phyloP scores from a whole-genome alignment of 306 rosid genomes.

The Cajanus cajan region DNA sequence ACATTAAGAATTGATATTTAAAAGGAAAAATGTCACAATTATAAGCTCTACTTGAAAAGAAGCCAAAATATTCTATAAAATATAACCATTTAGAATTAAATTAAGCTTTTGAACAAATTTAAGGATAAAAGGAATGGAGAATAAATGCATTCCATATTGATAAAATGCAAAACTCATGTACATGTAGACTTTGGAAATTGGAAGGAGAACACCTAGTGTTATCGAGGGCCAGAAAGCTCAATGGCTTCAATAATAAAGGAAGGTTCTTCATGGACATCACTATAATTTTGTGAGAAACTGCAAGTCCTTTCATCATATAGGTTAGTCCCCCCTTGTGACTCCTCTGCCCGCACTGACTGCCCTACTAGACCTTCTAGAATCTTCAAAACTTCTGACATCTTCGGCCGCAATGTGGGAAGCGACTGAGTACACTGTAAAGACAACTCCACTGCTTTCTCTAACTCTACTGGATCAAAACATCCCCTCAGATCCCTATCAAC shows the following conservation, averaged over 20 bases:
- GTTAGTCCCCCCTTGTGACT: conserved; percentile 53
- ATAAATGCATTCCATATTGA: conserved; percentile 11
- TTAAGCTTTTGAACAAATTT: not conserved
- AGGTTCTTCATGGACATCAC: conserved; percentile 65
- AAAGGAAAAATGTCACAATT: not conserved
- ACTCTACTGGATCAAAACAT: conserved; percentile 70
- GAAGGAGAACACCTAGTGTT: conserved; percentile 26
- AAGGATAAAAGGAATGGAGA: not conserved
- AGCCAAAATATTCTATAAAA: not conserved
- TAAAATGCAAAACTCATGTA: conserved; percentile 44
- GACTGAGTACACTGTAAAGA: conserved; percentile 83
- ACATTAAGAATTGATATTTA: not conserved
- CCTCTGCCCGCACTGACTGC: conserved; percentile 51
- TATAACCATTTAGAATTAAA: not conserved
- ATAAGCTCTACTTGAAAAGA: not conserved
- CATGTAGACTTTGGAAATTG: conserved; percentile 30
- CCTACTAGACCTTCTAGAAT: conserved; percentile 76
- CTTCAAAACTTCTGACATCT: conserved; percentile 81
- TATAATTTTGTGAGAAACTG: conserved; percentile 64
- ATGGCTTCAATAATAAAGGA: conserved; percentile 86
- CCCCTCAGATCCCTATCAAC: conserved; percentile 86
- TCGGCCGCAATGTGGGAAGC: conserved; percentile 77
- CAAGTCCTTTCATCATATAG: conserved; percentile 54
- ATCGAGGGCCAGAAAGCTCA: conserved; percentile 96
- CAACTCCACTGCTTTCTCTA: conserved; percentile 65